Evolutionary conservation across 2,329 filamentous ascomycete genomes (phyloP).

Genomic region (Dactylella cylindrospora): DNA sequence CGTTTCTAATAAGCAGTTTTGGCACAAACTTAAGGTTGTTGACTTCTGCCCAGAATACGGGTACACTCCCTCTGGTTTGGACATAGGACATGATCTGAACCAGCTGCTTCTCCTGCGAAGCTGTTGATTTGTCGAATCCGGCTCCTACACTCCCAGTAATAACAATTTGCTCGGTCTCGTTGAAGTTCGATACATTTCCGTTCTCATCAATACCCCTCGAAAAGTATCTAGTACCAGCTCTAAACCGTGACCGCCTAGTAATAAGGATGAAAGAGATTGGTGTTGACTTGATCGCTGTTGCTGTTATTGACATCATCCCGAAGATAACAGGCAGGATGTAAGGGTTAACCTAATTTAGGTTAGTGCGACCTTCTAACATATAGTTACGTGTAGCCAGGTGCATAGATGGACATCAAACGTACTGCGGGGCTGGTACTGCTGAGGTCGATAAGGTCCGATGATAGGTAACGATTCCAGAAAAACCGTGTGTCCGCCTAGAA

Average conservation of each 20-base stretch:
- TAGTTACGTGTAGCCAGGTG: background rate
- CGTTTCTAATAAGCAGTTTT: slow-evolving; percentile 80
- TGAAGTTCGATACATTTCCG: slow-evolving; percentile 97
- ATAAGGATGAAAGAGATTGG: slow-evolving; percentile 83
- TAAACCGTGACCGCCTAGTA: slow-evolving; percentile 81
- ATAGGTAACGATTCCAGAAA: slow-evolving; percentile 96
- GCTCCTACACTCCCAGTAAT: slow-evolving; percentile 80
- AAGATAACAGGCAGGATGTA: slow-evolving; percentile 95
- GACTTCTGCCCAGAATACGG: slow-evolving; percentile 93
- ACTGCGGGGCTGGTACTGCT: slow-evolving; percentile 56
- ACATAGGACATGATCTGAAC: slow-evolving; percentile 91
- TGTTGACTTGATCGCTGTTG: slow-evolving; percentile 80
- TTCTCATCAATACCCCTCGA: slow-evolving; percentile 90
- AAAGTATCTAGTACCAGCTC: slow-evolving; percentile 91
- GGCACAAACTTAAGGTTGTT: slow-evolving; percentile 91
- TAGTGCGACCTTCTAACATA: too few relatives aligned
- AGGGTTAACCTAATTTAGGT: slow-evolving; percentile 65
- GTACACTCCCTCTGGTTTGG: slow-evolving; percentile 93
- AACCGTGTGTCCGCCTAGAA: slow-evolving; percentile 81
- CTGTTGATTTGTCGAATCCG: slow-evolving; percentile 53
- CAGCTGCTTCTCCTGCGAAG: slow-evolving; percentile 62
- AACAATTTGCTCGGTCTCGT: slow-evolving; percentile 93
- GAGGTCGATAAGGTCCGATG: slow-evolving; percentile 88
- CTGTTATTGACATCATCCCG: slow-evolving; percentile 88
- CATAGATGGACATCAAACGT: slow-evolving; percentile 21